Evolutionary conservation across 108 stramenopile genomes (phyloP).

Genomic region (Skeletonema potamos): DNA sequence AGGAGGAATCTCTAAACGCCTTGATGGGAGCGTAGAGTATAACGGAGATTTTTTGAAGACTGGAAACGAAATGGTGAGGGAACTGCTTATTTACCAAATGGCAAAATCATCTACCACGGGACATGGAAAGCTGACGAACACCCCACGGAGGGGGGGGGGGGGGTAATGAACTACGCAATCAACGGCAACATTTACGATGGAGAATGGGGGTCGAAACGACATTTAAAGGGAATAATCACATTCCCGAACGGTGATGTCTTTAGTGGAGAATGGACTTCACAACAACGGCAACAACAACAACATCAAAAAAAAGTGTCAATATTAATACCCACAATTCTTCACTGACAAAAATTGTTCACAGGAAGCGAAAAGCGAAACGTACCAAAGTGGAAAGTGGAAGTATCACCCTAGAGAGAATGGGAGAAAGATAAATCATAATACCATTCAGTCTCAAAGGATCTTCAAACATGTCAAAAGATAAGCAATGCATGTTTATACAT

Average conservation of each 20-base stretch:
- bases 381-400: background rate
- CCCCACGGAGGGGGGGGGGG: background rate
- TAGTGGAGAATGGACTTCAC: background rate
- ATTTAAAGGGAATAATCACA: conserved; percentile 4
- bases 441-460: too few species aligned
- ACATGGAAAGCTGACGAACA: conserved; percentile 27
- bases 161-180: background rate
- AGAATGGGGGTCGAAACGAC: conserved; percentile 17
- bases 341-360: background rate
- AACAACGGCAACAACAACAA: too few species aligned
- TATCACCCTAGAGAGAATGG: background rate
- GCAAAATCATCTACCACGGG: conserved; percentile 28
- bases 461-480: too few species aligned
- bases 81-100: conserved; percentile 5
- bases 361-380: background rate
- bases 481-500: too few species aligned
- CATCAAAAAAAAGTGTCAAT: background rate
- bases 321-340: background rate
- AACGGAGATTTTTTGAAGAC: conserved; percentile 22
- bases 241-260: background rate
- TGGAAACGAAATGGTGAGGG: conserved; percentile 30
- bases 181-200: conserved; percentile 30
- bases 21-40: conserved; percentile 14
- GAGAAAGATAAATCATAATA: too few species aligned
- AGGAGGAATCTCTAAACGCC: conserved; percentile 15